These are phyloP conservation scores for Cylindricascospora bacillispora DNA, from an alignment of 1,139 yeast species.

Conservation along the genomic window DNA sequence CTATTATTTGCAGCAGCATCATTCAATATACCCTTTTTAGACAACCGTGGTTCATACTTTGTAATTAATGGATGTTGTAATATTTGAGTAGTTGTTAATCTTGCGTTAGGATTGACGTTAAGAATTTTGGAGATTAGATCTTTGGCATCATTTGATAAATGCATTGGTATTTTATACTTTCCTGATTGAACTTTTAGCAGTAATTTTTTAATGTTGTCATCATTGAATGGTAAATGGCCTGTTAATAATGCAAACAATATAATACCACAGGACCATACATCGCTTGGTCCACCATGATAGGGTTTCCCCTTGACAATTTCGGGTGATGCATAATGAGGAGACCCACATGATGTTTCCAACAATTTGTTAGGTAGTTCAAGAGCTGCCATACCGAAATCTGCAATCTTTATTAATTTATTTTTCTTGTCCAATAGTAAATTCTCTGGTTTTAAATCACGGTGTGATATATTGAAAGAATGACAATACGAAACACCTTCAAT, in stretches of 20 bases:
- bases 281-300: slow-evolving; percentile 75
- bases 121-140: slow-evolving; percentile 78
- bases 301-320: slow-evolving; percentile 69
- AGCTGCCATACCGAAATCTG: slow-evolving; percentile 86
- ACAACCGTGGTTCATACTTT: slow-evolving; percentile 39
- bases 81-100: slow-evolving; percentile 67
- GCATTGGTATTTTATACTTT: slow-evolving; percentile 57
- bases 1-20: slow-evolving; percentile 10
- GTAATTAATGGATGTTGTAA: slow-evolving; percentile 65
- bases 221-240: slow-evolving; percentile 74
- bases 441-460: slow-evolving; percentile 73
- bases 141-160: slow-evolving; percentile 66
- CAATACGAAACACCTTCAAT: slow-evolving; percentile 71
- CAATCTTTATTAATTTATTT: slow-evolving; percentile 57
- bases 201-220: slow-evolving; percentile 59
- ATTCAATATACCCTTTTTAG: slow-evolving; percentile 8
- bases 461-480: slow-evolving; percentile 70
- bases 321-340: slow-evolving; percentile 83
- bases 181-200: slow-evolving; percentile 68
- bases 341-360: slow-evolving; percentile 70
- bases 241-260: slow-evolving; percentile 64
- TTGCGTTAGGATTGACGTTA: slow-evolving; percentile 60
- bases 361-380: slow-evolving; percentile 59
- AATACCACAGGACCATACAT: slow-evolving; percentile 81
- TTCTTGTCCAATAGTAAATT: slow-evolving; percentile 52